These are phyloP conservation scores for Vitis hybrid DNA, from an alignment of 177 flowering plant species.

Conservation along the genomic window DNA sequence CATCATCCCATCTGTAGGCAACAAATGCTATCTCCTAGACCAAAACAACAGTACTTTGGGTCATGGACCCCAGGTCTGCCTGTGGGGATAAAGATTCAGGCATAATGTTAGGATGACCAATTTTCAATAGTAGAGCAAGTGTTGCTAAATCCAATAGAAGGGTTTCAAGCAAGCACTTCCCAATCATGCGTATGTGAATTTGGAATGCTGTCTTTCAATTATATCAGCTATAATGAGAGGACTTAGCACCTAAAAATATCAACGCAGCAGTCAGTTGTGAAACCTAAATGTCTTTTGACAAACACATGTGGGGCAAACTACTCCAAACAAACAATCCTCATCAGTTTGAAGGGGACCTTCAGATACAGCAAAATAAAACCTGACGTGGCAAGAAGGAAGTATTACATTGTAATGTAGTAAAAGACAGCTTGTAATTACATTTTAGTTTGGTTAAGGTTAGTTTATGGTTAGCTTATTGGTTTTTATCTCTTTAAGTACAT, in stretches of 20 bases:
- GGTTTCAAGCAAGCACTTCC: neutral
- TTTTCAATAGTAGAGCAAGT: neutral
- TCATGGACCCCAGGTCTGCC: neutral
- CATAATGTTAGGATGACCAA: neutral
- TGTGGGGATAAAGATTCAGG: neutral
- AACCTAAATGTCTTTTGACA: neutral
- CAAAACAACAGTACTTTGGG: neutral
- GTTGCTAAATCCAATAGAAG: neutral
- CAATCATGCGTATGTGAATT: neutral
- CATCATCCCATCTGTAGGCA: neutral
- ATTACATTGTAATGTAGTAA: neutral
- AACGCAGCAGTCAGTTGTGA: neutral
- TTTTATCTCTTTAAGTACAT: too few species aligned
- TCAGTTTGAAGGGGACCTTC: neutral
- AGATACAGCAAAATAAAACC: neutral
- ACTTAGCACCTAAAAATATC: neutral
- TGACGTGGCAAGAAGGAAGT: neutral
- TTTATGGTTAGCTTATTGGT: too few species aligned
- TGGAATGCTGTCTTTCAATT: neutral
- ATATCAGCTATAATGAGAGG: neutral
- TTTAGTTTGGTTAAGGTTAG: neutral
- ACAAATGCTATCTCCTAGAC: neutral
- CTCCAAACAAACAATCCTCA: neutral
- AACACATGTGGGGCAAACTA: neutral
- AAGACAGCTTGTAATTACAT: neutral